Base-by-base conservation (phyloP, 305 asterid species). In the Salvia sclarea region DNA sequence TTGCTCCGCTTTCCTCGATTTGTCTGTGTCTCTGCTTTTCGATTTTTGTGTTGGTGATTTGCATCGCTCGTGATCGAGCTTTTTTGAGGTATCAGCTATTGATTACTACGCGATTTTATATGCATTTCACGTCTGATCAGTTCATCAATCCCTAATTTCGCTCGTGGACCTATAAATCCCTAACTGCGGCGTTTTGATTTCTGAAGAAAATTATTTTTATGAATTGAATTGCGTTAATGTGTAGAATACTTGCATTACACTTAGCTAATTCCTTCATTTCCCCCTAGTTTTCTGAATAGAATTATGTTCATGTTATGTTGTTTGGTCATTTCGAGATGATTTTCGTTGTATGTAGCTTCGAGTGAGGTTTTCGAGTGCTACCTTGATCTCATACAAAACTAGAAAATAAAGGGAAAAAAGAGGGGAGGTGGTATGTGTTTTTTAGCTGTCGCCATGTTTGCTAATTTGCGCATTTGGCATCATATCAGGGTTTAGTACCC, bases 401-500 rank as follows among this genome's bases (percentile, higher is more conserved):
- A 17, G 3, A 20, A 24, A 31, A 1, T 25, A 33, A 35, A 22
- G 18, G 30, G 37, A 31, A 31, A 9, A 37, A 37, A 37, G 41
- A 8, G 1, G 41, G 13, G 41, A 3, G 41, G 2, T 37, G 0
- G 9, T 37, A 9, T 47, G 16, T 28, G 31, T 63, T 24, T 50
- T 28, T 72, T 31, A 49, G 53, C 17, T 37, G 54, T 69, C 2
- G 14, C 54, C 50, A 25, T 41, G 43, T 47, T 64, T 71, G 68
- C 47, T 60, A 30, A 40, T 43, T 18, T 52, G 71, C 22, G 25
- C 22, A n/a, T 72, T 74, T 12, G 84, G 90, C 65, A 83, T 88
- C 69, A 61, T 81, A 18, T 81, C 95, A 40, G 91, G 95, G 33
- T 80, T 87, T 52, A 74, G 82, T 28, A 83, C 86, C 44, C 85